Evolutionary conservation across 306 rosid species (phyloP).

Genomic region (Sphenostylis stenocarpa): DNA sequence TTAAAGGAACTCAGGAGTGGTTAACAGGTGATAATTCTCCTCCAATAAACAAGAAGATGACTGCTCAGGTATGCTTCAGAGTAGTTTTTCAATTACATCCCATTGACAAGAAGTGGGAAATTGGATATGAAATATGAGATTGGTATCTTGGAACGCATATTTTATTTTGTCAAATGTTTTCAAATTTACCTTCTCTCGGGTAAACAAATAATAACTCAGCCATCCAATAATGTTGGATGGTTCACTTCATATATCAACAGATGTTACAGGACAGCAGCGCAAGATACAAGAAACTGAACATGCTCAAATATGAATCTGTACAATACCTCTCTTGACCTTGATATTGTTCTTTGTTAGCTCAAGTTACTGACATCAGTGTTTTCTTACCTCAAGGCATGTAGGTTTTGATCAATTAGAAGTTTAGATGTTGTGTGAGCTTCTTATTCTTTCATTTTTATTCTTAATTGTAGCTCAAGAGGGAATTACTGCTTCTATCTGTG

Average conservation of each 20-base stretch:
- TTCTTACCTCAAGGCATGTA: constrained; percentile 7
- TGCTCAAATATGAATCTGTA: constrained; percentile 95
- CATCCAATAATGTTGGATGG: constrained; percentile 5
- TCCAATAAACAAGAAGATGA: constrained; percentile 64
- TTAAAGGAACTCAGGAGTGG: constrained; percentile 71
- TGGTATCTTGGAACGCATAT: background rate
- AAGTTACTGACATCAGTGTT: constrained; percentile 22
- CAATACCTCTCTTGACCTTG: constrained; percentile 55
- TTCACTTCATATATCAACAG: constrained; percentile 41
- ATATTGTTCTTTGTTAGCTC: constrained; percentile 42
- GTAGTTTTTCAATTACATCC: constrained; percentile 10
- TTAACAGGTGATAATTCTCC: constrained; percentile 65
- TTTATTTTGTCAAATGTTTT: background rate
- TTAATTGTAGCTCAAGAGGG: constrained; percentile 82
- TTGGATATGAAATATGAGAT: background rate
- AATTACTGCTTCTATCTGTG: constrained; percentile 69
- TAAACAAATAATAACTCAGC: background rate
- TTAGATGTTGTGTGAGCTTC: constrained; percentile 20
- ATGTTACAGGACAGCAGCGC: constrained; percentile 64
- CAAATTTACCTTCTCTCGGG: constrained; percentile 18
- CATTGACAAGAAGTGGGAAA: constrained; percentile 4
- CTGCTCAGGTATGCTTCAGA: constrained; percentile 57
- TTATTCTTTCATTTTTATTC: constrained; percentile 19
- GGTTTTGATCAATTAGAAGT: constrained; percentile 15
- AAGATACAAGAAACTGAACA: constrained; percentile 74